Evolutionary conservation across 2,329 filamentous ascomycete genomes (phyloP).

Genomic region (Fusarium floridanum): DNA sequence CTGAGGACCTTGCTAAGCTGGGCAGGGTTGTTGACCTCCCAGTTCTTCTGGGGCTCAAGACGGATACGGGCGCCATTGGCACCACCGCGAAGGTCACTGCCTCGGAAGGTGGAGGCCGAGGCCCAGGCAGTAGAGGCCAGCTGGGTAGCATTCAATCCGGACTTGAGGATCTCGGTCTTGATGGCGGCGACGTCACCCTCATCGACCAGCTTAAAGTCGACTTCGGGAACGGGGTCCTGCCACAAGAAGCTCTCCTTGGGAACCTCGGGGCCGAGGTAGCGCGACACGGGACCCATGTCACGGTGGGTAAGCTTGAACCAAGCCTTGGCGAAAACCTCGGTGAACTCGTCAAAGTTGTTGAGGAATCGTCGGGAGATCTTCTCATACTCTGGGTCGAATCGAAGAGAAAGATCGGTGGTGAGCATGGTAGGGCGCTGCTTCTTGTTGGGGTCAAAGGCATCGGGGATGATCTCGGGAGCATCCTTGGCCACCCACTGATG

Average conservation of each 20-base stretch:
- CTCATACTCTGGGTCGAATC: constrained; percentile 80
- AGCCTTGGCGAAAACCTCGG: constrained; percentile 77
- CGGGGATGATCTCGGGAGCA: constrained; percentile 40
- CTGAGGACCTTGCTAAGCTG: constrained; percentile 73
- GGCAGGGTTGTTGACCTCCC: constrained; percentile 80
- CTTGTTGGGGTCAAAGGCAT: constrained; percentile 53
- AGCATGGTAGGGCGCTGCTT: constrained; percentile 36
- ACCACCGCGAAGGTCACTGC: constrained; percentile 84
- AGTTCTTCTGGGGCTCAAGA: constrained; percentile 77
- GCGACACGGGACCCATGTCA: constrained; percentile 79
- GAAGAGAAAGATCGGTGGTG: constrained; percentile 67
- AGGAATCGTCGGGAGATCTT: constrained; percentile 81
- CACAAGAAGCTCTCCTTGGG: constrained; percentile 78
- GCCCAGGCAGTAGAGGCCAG: constrained; percentile 77
- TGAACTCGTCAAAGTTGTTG: constrained; percentile 76
- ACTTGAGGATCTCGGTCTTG: constrained; percentile 76
- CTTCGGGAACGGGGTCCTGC: constrained; percentile 78
- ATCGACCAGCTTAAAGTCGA: constrained; percentile 70
- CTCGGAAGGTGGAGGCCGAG: constrained; percentile 78
- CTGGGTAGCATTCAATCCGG: constrained; percentile 70
- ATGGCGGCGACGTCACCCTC: constrained; percentile 71
- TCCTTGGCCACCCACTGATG: constrained; percentile 82
- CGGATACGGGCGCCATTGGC: constrained; percentile 85
- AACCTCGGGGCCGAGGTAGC: constrained; percentile 81
- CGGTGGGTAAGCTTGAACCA: constrained; percentile 90